Conservation (phyloP, 1,284 basidiomycete genomes). For the Flammula alnicola region DNA sequence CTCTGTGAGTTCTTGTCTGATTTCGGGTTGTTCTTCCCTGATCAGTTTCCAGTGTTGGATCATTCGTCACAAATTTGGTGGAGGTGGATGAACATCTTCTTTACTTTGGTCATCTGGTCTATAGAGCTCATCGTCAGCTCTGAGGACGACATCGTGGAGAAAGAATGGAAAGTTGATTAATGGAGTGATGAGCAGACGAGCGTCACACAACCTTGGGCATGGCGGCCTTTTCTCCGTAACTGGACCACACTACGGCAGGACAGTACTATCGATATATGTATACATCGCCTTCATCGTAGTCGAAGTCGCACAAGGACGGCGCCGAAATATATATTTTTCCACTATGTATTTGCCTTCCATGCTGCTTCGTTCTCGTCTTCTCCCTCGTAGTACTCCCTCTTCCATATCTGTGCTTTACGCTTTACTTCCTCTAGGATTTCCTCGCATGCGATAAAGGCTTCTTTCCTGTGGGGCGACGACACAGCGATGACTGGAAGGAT, state of each 20-base stretch:
- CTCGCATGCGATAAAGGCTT: slow-evolving; percentile 82
- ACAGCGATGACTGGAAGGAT: slow-evolving; percentile 69
- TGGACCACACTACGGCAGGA: background rate
- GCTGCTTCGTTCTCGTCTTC: slow-evolving; percentile 61
- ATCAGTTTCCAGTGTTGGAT: slow-evolving; percentile 60
- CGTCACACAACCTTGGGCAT: background rate
- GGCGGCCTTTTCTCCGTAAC: background rate
- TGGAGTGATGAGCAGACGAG: background rate
- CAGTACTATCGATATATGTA: slow-evolving; percentile 2
- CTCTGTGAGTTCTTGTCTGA: slow-evolving; percentile 55
- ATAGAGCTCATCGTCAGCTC: slow-evolving; percentile 78
- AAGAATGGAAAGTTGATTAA: slow-evolving; percentile 82
- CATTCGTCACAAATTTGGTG: slow-evolving; percentile 89
- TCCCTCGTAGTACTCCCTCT: slow-evolving; percentile 83
- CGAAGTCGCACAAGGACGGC: background rate
- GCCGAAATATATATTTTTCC: background rate
- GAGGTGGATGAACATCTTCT: slow-evolving; percentile 87
- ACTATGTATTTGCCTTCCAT: slow-evolving; percentile 71
- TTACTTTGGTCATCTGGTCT: slow-evolving; percentile 81
- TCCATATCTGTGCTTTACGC: slow-evolving; percentile 85
- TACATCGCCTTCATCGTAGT: background rate
- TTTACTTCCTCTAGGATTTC: slow-evolving; percentile 86
- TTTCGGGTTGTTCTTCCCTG: slow-evolving; percentile 5
- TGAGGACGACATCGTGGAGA: slow-evolving; percentile 72
- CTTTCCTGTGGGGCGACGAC: slow-evolving; percentile 83